Evolutionary conservation across 768 basidiomycete species (phyloP), one percentile per base, ranked within the genome.

Genomic region (Phylloporus sp.): DNA sequence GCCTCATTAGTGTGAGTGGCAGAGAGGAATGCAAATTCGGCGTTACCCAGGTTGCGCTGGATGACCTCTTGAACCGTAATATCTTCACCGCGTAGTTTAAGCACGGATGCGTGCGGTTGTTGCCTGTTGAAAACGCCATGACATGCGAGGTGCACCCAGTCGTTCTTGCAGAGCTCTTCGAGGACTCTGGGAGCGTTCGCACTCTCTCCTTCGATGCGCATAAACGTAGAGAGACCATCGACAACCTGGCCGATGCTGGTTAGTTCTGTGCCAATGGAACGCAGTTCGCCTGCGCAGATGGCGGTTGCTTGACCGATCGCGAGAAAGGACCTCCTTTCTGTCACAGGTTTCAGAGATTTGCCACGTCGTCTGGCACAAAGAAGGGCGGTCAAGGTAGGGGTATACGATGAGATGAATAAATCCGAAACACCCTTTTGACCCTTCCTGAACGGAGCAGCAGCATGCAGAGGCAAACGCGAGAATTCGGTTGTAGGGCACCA

Each of bases 111-210:
- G 31, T 61, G 56, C 2, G 65, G 61, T 9, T 53, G 42, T 9
- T 3, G 5, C 4, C 2, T 12, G 10, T 53, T 42, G 7, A 47
- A 56, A 15, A 40, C 15, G 2, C 59, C 65, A 23, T 67, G 66
- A 20, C 65, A 66, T 0, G 63, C 59, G n/a, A 66, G 47, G 32
- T 67, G 32, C 13, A 34, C 32, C 32, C 32, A 34, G 6, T 38
- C 36, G 12, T 9, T 20, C 10, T 22, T 22, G 36, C 36, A 8
- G 16, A 38, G 36, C 20, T 38, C 36, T 4, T 38, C 20, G 8
- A 20, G 9, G 36, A 38, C n/a, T 10, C 10, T 38, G 3, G 36
- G 15, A 7, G 15, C 13, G 13, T 15, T 10, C n/a, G 20, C 10
- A 4, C 10, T 10, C 20, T 38, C 36, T 22, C 20, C 36, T 38